These are phyloP conservation scores for Ophiosphaerella herpotricha DNA, from an alignment of 2,329 filamentous ascomycete genomes.

Conservation along the genomic window DNA sequence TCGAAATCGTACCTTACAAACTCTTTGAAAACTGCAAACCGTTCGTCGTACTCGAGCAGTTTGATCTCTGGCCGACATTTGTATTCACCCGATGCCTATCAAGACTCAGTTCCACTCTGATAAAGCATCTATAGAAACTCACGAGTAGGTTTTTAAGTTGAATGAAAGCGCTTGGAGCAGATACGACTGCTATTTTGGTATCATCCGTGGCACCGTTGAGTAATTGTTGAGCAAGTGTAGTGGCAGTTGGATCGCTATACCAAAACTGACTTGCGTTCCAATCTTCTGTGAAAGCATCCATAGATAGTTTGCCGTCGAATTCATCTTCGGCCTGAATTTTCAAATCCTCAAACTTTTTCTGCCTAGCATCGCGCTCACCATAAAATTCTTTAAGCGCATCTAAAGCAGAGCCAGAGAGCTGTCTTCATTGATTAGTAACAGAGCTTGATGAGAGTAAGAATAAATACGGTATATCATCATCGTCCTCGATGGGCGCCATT, in stretches of 20 bases:
- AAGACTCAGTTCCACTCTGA: neutral
- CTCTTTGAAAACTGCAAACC: conserved; percentile 75
- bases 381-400: conserved; percentile 76
- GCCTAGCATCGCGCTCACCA: conserved; percentile 69
- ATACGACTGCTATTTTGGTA: conserved; percentile 70
- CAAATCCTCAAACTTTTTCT: conserved; percentile 70
- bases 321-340: conserved; percentile 65
- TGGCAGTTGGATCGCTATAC: conserved; percentile 76
- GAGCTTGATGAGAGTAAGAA: neutral
- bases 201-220: conserved; percentile 63
- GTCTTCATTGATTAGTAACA: conserved; percentile 49
- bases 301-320: conserved; percentile 56
- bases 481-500: conserved; percentile 35
- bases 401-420: conserved; percentile 69
- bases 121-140: conserved; percentile 24
- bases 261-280: conserved; percentile 87
- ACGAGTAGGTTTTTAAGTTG: conserved; percentile 73
- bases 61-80: conserved; percentile 59
- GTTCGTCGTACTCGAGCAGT: conserved; percentile 74
- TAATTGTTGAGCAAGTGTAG: conserved; percentile 65
- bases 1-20: conserved; percentile 77
- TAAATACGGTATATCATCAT: conserved; percentile 45
- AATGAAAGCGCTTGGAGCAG: conserved; percentile 77
- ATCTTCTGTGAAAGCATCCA: conserved; percentile 76
- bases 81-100: conserved; percentile 39